Evolutionary conservation across 345 rosid species (phyloP), one percentile per base, ranked within the genome.

Genomic region (Lepidium africanum): DNA sequence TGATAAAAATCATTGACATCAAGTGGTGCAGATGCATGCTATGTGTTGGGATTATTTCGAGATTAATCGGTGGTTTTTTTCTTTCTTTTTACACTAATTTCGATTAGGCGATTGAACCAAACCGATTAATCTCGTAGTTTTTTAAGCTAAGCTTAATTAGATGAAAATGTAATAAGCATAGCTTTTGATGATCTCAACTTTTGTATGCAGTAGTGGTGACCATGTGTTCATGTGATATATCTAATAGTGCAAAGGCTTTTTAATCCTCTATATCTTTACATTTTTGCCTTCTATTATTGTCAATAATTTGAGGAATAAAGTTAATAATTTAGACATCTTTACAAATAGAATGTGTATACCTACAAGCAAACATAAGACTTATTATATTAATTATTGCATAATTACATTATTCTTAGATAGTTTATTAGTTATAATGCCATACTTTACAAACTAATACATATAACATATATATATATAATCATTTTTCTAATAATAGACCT

Each of bases 191-290:
- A 58, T 67, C 49, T 36, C 64, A 71, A 55, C 69, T 43, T 72
- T 56, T 56, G 59, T 66, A 36, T 58, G 77, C 50, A 23, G 67
- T 66, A 51, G 72, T 67, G 77, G 72, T 66, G 77, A 67, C 67
- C 77, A 73, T 73, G 77, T 72, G 66, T 73, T 66, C 77, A 73
- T 73, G 72, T 73, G 68, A 27, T 27, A 27, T 65, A 66, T 59
- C 47, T 65, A 49, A 59, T 47, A 65, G 47, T 73, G 71, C 60
- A 65, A 66, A 73, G 21, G 54, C 52, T 33, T 73, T 73, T 59
- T 50, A 39, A 65, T 50, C 48, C 35, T 56, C 48, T 54, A 43
- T 41, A 51, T 16, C 23, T 43, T 56, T 64, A 48, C 14, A 50
- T 27, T 65, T 73, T 65, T 73, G 59, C 58, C 21, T 57, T 60